Percentiles rank a stretch among this genome's conserved stretches.
These are phyloP conservation scores for Sanguinoderma infundibulare DNA, from an alignment of 1,284 basidiomycete species.

Conservation along the genomic window DNA sequence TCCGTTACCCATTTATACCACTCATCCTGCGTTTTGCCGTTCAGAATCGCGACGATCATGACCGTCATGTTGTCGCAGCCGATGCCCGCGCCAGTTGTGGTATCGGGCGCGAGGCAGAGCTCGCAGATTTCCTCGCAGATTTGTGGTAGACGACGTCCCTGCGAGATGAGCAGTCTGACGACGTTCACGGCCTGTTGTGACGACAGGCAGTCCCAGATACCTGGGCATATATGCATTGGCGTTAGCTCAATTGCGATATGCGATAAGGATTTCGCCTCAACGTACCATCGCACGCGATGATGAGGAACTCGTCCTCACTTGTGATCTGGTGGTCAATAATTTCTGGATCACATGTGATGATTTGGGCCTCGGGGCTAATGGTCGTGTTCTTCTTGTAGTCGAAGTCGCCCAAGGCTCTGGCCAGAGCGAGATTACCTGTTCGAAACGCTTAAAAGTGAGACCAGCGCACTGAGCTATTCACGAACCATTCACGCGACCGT, in stretches of 20 bases:
- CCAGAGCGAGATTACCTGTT: constrained; percentile 93
- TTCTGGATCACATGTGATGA: constrained; percentile 96
- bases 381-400: constrained; percentile 96
- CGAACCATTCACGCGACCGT: constrained; percentile 94
- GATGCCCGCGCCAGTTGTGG: constrained; percentile 88
- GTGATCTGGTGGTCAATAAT: constrained; percentile 82
- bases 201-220: constrained; percentile 97
- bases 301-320: constrained; percentile 94
- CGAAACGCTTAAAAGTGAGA: constrained; percentile 11
- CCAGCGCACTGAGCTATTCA: constrained; percentile 2
- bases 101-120: constrained; percentile 93
- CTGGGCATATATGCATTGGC: constrained; percentile 44
- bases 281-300: constrained; percentile 95
- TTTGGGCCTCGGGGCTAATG: constrained; percentile 87
- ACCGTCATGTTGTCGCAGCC: constrained; percentile 99
- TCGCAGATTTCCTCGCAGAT: constrained; percentile 94
- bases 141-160: constrained; percentile 80
- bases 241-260: constrained; percentile 8
- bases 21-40: constrained; percentile 87
- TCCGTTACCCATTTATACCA: constrained; percentile 94
- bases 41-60: constrained; percentile 87
- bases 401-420: constrained; percentile 96
- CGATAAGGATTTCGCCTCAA: background rate
- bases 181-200: constrained; percentile 96
- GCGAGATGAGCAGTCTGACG: constrained; percentile 82